These are phyloP conservation scores for Arabis alpina DNA, from an alignment of 345 rosid genomes.

Conservation along the genomic window DNA sequence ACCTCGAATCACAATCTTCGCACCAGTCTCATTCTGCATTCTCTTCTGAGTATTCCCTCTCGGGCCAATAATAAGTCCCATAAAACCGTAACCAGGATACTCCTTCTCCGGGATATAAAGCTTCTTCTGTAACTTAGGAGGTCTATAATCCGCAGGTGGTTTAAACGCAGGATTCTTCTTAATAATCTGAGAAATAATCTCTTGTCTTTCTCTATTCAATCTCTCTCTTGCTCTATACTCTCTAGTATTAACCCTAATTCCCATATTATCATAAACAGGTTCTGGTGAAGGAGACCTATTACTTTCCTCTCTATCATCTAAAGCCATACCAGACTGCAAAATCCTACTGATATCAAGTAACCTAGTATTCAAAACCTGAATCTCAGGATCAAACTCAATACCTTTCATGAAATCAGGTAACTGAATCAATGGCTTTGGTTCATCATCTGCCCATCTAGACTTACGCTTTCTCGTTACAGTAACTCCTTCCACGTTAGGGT, in stretches of 20 bases:
- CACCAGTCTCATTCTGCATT: slow-evolving; percentile 97
- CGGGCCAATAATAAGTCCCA: slow-evolving; percentile 92
- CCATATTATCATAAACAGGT: slow-evolving; percentile 93
- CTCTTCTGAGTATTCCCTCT: slow-evolving; percentile 98
- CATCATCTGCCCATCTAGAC: slow-evolving; percentile 95
- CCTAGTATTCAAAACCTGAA: slow-evolving; percentile 87
- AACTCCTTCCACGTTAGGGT: slow-evolving; percentile 42
- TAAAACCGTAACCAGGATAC: slow-evolving; percentile 90
- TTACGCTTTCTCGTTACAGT: slow-evolving; percentile 72
- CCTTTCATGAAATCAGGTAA: slow-evolving; percentile 95
- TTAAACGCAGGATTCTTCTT: slow-evolving; percentile 90
- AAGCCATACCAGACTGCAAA: slow-evolving; percentile 77
- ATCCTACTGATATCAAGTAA: slow-evolving; percentile 79
- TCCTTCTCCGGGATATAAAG: slow-evolving; percentile 95
- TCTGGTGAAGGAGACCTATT: slow-evolving; percentile 97
- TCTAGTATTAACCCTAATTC: slow-evolving; percentile 83
- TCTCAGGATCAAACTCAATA: slow-evolving; percentile 93
- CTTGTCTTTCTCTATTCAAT: slow-evolving; percentile 88
- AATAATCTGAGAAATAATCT: slow-evolving; percentile 87
- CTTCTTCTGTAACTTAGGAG: slow-evolving; percentile 96
- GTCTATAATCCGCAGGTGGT: slow-evolving; percentile 97
- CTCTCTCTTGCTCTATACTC: slow-evolving; percentile 90
- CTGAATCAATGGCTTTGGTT: slow-evolving; percentile 83
- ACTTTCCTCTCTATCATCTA: slow-evolving; percentile 90
- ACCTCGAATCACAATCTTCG: slow-evolving; percentile 92